Percentiles rank a stretch among this genome's conserved stretches.
phyloP scores from a whole-genome alignment of 2,329 filamentous ascomycete genomes.

The Ophiostoma sp. region DNA sequence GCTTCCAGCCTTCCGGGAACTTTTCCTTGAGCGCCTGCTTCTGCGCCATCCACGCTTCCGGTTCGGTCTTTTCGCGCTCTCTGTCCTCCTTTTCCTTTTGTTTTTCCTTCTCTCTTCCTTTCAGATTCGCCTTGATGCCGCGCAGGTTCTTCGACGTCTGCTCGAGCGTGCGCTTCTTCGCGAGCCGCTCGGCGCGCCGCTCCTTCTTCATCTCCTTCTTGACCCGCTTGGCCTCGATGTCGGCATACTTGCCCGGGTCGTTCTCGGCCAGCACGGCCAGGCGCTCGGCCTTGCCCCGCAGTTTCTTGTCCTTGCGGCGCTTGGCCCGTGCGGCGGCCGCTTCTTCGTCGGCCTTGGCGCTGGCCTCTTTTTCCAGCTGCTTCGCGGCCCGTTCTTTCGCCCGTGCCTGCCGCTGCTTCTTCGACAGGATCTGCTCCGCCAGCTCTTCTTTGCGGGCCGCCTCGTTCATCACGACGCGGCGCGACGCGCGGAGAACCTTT shows the following conservation, averaged over 20 bases:
- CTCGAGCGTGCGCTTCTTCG: conserved; percentile 1
- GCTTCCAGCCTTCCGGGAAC: conserved; percentile 75
- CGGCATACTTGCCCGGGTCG: background rate
- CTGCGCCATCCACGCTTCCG: conserved; percentile 61
- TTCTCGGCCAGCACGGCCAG: background rate
- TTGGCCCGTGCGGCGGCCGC: background rate
- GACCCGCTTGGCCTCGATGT: background rate
- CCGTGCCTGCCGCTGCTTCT: background rate
- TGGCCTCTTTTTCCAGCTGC: background rate
- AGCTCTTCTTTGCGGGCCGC: conserved; percentile 9
- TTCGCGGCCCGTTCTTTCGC: background rate
- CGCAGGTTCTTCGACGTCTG: background rate
- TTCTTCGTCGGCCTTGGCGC: background rate
- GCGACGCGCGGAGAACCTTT: background rate
- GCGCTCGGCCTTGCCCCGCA: background rate
- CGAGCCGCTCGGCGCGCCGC: background rate
- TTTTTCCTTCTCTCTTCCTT: background rate
- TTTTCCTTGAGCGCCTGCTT: conserved; percentile 71
- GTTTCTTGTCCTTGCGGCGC: conserved; percentile 3
- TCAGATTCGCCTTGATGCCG: background rate
- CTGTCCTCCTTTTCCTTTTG: background rate
- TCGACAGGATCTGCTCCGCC: conserved; percentile 1
- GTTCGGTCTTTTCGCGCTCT: background rate
- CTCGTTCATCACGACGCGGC: background rate
- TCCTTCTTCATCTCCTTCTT: conserved; percentile 12